phyloP scores from a whole-genome alignment of 228 moss, liverwort and hornwort species.

The Sphagnum magellanicum region DNA sequence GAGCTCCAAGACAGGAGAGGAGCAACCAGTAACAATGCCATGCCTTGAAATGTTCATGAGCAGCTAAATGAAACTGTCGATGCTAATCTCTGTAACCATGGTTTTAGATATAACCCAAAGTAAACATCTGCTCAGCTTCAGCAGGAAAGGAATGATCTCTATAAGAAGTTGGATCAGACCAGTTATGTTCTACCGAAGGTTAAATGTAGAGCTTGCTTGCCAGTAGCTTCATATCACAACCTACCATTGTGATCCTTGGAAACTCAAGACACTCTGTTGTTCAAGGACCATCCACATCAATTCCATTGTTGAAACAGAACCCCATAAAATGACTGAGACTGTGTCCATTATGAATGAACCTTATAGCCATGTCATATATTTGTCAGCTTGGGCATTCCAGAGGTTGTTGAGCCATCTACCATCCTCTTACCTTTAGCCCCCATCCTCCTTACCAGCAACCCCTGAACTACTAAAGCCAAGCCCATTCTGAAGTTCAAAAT shows the following conservation, averaged over 20 bases:
- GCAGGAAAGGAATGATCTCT: constrained; percentile 29
- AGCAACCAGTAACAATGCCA: neutral
- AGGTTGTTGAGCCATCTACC: constrained; percentile 9
- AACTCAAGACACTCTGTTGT: too few species aligned
- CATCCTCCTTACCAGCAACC: too few species aligned
- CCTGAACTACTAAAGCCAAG: too few species aligned
- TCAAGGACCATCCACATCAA: too few species aligned
- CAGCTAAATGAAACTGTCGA: constrained; percentile 23
- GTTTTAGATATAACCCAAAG: constrained; percentile 41
- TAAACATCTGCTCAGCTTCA: constrained; percentile 36
- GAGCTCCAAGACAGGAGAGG: constrained; percentile 1
- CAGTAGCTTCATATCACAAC: constrained; percentile 23
- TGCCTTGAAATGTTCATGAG: constrained; percentile 11
- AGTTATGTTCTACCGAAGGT: constrained; percentile 23
- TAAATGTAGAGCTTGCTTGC: constrained; percentile 21
- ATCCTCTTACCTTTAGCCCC: neutral
- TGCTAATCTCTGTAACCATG: constrained; percentile 49
- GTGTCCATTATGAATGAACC: too few species aligned
- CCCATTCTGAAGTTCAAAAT: neutral
- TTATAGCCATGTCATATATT: too few species aligned
- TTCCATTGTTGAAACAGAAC: too few species aligned
- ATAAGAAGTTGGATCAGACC: constrained; percentile 16
- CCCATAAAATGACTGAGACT: too few species aligned
- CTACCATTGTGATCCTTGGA: constrained; percentile 5
- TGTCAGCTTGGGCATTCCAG: too few species aligned